phyloP scores from a whole-genome alignment of 2,329 filamentous ascomycete species.

The Hypoxylon rubiginosum region DNA sequence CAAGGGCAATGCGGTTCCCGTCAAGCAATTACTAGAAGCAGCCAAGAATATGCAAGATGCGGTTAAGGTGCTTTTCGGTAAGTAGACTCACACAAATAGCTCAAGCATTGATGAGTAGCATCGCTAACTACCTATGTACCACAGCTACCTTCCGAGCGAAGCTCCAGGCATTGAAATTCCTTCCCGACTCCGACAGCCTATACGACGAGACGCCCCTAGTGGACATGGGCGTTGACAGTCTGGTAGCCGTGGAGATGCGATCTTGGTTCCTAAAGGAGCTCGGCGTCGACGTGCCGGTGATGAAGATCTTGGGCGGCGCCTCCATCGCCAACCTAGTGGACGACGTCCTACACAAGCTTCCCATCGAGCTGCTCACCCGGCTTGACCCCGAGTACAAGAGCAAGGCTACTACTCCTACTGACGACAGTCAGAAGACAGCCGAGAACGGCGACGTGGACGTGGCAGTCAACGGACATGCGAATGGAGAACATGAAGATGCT shows the following conservation, averaged over 20 bases:
- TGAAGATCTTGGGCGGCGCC: conserved; percentile 3
- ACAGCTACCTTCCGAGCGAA: conserved; percentile 7
- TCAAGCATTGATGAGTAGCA: neutral
- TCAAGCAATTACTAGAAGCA: neutral
- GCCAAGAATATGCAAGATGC: conserved; percentile 2
- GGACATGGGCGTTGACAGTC: conserved; percentile 5
- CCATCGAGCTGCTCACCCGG: neutral
- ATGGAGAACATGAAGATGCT: neutral
- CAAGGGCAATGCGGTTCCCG: conserved; percentile 4
- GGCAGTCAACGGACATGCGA: neutral
- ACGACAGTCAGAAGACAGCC: neutral
- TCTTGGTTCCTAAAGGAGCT: conserved; percentile 6
- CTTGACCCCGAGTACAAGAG: conserved; percentile 4
- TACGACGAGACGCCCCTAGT: conserved; percentile 5
- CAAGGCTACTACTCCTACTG: neutral
- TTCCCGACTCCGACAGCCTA: conserved; percentile 3
- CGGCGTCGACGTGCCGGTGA: conserved; percentile 3
- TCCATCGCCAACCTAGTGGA: conserved; percentile 1
- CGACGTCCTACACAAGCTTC: conserved; percentile 2
- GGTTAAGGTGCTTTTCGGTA: conserved; percentile 1
- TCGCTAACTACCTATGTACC: neutral
- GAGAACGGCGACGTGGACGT: neutral
- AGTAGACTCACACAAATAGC: neutral
- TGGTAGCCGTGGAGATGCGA: conserved; percentile 4
- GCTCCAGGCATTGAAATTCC: conserved; percentile 3